These are phyloP conservation scores for Neonectria hederae DNA, from an alignment of 2,329 filamentous ascomycete genomes.

Conservation along the genomic window DNA sequence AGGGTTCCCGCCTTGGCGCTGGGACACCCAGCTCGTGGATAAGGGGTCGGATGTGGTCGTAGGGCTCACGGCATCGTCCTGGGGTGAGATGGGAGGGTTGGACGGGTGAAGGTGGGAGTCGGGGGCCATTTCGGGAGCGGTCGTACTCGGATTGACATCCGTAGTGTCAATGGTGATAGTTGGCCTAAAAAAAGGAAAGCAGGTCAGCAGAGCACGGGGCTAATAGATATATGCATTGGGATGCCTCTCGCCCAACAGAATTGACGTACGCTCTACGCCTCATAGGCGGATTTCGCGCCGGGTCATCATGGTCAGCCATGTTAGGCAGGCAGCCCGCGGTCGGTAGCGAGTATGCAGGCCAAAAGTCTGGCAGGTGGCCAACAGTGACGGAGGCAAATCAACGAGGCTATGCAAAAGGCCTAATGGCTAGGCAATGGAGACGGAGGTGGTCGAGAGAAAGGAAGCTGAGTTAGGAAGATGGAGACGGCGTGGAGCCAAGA, in stretches of 20 bases:
- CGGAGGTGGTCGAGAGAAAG: conserved; percentile 27
- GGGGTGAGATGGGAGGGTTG: conserved; percentile 48
- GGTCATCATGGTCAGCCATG: conserved; percentile 38
- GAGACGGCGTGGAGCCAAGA: conserved; percentile 37
- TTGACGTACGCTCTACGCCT: conserved; percentile 41
- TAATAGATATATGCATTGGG: conserved; percentile 21
- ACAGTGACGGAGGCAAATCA: conserved; percentile 11
- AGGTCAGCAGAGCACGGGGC: conserved; percentile 29
- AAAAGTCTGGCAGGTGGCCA: conserved; percentile 9
- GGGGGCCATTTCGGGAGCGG: conserved; percentile 44
- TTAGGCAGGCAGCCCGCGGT: conserved; percentile 23
- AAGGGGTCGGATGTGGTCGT: conserved; percentile 49
- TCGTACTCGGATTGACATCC: conserved; percentile 46
- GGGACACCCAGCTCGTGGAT: conserved; percentile 35
- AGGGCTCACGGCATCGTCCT: conserved; percentile 54
- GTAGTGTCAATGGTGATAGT: conserved; percentile 66
- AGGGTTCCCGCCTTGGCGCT: conserved; percentile 36
- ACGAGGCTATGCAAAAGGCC: conserved; percentile 38
- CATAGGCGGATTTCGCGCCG: conserved; percentile 31
- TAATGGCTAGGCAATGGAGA: conserved; percentile 24
- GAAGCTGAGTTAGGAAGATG: conserved; percentile 30
- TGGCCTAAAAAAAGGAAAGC: conserved; percentile 49
- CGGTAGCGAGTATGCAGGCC: conserved; percentile 20
- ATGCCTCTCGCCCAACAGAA: conserved; percentile 17
- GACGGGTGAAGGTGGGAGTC: conserved; percentile 34